Evolutionary conservation across 768 basidiomycete species (phyloP), one percentile per base, ranked within the genome.

Genomic region (Floccularia luteovirens): DNA sequence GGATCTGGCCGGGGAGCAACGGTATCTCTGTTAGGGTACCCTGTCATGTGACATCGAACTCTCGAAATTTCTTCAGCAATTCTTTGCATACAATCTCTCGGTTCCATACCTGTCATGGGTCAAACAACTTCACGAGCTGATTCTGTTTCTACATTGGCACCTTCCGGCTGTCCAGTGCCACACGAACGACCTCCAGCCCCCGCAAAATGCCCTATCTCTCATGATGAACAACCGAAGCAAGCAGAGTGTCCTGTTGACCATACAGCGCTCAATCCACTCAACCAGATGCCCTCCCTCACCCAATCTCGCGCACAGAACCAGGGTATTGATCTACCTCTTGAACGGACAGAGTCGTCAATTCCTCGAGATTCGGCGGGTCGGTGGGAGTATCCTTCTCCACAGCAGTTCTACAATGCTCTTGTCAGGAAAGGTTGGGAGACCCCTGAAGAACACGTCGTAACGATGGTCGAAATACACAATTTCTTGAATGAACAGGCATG

Each of bases 401-500:
- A 98, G 60, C 93, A 97, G 58, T 97, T 98, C 56, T 93, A 97
- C 60, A 98, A 98, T 60, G 94, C 94, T 0, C 72, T 99, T 11
- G 90, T 90, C 7, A 68, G 91, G 46, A 99, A 99, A 57, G 96
- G 96, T 2, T 91, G 88, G 87, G 92, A 94, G 61, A 94, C 96
- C 2, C 91, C 92, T 0, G 92, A 93, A 60, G 90, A 97, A 51
- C 85, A 91, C 60, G 76, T 97, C 32, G 93, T 92, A 58, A 90
- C 82, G 19, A 96, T 99, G 89, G 96, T 99, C 31, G 82, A 91
- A 45, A 97, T 98, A 24, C 96, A 99, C 57, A 99, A 99, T 59
- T 97, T 93, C 50, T 59, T 99, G 59, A 98, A 99, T 53, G 96
- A 99, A 64, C 73, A 82, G 57, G 96, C 96, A 13, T 99, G 96